Evolutionary conservation across 1,139 yeast species (phyloP).

Genomic region (Saccharomyces hybrid): DNA sequence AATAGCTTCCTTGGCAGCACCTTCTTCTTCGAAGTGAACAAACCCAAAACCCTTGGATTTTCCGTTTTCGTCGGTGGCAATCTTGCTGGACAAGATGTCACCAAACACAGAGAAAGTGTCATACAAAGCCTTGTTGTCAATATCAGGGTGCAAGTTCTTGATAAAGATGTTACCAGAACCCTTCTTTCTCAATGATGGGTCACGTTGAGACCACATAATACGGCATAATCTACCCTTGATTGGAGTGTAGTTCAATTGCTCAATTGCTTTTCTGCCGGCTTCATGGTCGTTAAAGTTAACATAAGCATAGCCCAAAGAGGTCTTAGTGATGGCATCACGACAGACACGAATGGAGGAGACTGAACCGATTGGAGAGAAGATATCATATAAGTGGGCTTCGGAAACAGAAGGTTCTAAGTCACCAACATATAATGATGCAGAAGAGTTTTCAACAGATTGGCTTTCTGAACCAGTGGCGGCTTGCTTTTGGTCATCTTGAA

Average conservation of each 20-base stretch:
- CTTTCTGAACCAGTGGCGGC: conserved; percentile 25
- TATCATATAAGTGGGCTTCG: conserved; percentile 91
- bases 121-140: conserved; percentile 97
- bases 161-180: conserved; percentile 97
- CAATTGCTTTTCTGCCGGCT: conserved; percentile 93
- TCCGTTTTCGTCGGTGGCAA: conserved; percentile 63
- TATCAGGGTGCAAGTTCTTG: conserved; percentile 96
- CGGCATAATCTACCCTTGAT: conserved; percentile 97
- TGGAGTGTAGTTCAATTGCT: conserved; percentile 87
- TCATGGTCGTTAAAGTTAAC: conserved; percentile 87
- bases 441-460: conserved; percentile 36
- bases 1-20: conserved; percentile 92
- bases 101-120: conserved; percentile 98
- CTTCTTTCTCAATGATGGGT: conserved; percentile 89
- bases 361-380: conserved; percentile 91
- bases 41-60: conserved; percentile 94
- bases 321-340: conserved; percentile 96
- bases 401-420: conserved; percentile 90
- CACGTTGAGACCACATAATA: conserved; percentile 99
- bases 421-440: conserved; percentile 94
- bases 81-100: conserved; percentile 91
- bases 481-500: conserved; percentile 29
- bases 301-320: conserved; percentile 96
- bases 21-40: conserved; percentile 92
- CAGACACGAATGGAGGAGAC: conserved; percentile 97